These are phyloP conservation scores for Albophoma yamanashiensis DNA, from an alignment of 2,329 filamentous ascomycete species.

Conservation along the genomic window DNA sequence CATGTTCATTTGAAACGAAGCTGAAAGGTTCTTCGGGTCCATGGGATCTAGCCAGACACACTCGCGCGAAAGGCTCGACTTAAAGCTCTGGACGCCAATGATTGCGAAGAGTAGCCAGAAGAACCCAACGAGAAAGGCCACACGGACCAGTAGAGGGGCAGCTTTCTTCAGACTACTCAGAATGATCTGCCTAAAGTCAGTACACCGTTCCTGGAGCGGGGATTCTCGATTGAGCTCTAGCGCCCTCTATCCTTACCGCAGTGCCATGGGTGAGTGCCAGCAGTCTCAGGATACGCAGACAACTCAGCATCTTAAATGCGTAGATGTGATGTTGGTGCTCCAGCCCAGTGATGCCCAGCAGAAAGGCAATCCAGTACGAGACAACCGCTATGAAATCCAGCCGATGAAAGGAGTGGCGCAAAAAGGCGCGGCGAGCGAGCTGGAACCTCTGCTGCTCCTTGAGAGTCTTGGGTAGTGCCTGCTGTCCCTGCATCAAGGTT, in stretches of 20 bases:
- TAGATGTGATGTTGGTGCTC: slow-evolving; percentile 66
- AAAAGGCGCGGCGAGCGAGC: slow-evolving; percentile 80
- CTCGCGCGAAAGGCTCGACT: slow-evolving; percentile 65
- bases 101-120: slow-evolving; percentile 98
- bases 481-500: slow-evolving; percentile 58
- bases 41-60: slow-evolving; percentile 67
- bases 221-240: background rate
- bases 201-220: background rate
- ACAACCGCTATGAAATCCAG: slow-evolving; percentile 89
- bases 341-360: slow-evolving; percentile 57
- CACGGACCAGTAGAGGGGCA: slow-evolving; percentile 79
- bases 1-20: slow-evolving; percentile 51
- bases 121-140: slow-evolving; percentile 89
- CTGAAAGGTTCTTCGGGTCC: slow-evolving; percentile 41
- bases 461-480: slow-evolving; percentile 46
- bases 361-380: slow-evolving; percentile 90
- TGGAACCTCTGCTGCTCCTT: slow-evolving; percentile 76
- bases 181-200: slow-evolving; percentile 54
- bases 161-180: slow-evolving; percentile 91
- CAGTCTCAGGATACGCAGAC: slow-evolving; percentile 83
- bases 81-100: slow-evolving; percentile 93
- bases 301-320: slow-evolving; percentile 94
- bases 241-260: slow-evolving; percentile 45
- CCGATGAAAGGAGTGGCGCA: slow-evolving; percentile 91
- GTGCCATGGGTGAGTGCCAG: slow-evolving; percentile 88